A percentile compares a stretch with the other conserved stretches of the same genome.
Evolutionary conservation across 2,329 filamentous ascomycete species (phyloP).

Genomic region (Ophiostoma populinum): DNA sequence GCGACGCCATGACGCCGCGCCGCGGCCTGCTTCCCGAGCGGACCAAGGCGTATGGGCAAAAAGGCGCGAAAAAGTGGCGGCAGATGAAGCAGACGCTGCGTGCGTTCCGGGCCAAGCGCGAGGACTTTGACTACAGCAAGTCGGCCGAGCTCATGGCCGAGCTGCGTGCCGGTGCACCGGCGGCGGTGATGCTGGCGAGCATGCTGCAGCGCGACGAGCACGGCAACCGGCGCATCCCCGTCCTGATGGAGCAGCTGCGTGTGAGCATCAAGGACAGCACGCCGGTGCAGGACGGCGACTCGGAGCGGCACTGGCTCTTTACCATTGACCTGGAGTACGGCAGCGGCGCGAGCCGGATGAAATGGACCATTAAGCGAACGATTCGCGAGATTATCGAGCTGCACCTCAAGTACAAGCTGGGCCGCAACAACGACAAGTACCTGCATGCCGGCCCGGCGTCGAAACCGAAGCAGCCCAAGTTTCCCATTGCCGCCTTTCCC

Average conservation of each 20-base stretch:
- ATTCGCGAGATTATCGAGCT: conserved; percentile 82
- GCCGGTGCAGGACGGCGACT: conserved; percentile 45
- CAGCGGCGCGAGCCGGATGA: conserved; percentile 88
- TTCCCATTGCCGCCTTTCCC: conserved; percentile 76
- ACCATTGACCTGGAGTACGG: conserved; percentile 91
- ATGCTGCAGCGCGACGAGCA: conserved; percentile 98
- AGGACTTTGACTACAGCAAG: conserved; percentile 86
- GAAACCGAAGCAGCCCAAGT: conserved; percentile 72
- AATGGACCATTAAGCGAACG: conserved; percentile 80
- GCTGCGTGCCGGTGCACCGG: conserved; percentile 77
- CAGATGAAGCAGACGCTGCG: conserved; percentile 84
- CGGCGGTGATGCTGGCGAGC: conserved; percentile 83
- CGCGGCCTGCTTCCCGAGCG: conserved; percentile 47
- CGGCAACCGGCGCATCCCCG: conserved; percentile 84
- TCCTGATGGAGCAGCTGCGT: conserved; percentile 87
- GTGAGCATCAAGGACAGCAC: conserved; percentile 68
- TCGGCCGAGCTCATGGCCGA: conserved; percentile 95
- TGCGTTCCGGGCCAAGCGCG: conserved; percentile 61
- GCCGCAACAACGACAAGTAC: conserved; percentile 68
- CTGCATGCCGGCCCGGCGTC: conserved; percentile 52
- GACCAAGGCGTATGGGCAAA: conserved; percentile 51
- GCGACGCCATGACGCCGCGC: conserved; percentile 38
- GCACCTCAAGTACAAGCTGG: conserved; percentile 83
- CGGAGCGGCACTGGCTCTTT: conserved; percentile 65
- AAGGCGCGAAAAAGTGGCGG: conserved; percentile 75